Percentiles rank a stretch among this genome's conserved stretches.
Conservation (phyloP, 1,284 basidiomycete species). For the Volvariella surrecta region DNA sequence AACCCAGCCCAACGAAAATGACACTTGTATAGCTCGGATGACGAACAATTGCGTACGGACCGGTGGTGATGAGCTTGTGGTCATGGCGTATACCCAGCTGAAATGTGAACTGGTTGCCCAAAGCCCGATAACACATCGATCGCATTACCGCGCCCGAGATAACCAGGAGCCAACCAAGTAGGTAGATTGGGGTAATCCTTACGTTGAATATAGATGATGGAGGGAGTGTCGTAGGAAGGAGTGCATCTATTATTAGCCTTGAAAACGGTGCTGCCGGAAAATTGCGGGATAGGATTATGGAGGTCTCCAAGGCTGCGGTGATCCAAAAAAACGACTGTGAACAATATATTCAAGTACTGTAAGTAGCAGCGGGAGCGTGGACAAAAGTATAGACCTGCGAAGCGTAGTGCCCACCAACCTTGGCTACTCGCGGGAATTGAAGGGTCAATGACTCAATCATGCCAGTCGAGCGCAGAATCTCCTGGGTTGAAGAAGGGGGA, state of each 20-base stretch:
- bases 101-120: conserved; percentile 15
- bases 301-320: not conserved
- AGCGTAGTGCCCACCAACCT: not conserved
- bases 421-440: not conserved
- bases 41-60: conserved; percentile 17
- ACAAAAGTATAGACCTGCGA: not conserved
- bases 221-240: not conserved
- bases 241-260: not conserved
- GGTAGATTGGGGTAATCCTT: not conserved
- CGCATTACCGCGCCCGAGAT: conserved; percentile 7
- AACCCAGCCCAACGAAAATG: conserved; percentile 6
- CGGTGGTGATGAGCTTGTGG: conserved; percentile 15
- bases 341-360: not conserved
- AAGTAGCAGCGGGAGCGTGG: not conserved
- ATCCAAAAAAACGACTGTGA: conserved; percentile 1
- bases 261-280: not conserved
- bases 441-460: not conserved
- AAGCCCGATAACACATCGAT: conserved; percentile 10
- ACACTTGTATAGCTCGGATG: conserved; percentile 17
- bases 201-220: not conserved
- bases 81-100: conserved; percentile 14
- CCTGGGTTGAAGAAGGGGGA: not conserved
- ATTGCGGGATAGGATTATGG: not conserved
- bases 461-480: not conserved
- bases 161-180: not conserved